Base-by-base conservation (phyloP, 805 yeast species). In the Metschnikowia lachancei region DNA sequence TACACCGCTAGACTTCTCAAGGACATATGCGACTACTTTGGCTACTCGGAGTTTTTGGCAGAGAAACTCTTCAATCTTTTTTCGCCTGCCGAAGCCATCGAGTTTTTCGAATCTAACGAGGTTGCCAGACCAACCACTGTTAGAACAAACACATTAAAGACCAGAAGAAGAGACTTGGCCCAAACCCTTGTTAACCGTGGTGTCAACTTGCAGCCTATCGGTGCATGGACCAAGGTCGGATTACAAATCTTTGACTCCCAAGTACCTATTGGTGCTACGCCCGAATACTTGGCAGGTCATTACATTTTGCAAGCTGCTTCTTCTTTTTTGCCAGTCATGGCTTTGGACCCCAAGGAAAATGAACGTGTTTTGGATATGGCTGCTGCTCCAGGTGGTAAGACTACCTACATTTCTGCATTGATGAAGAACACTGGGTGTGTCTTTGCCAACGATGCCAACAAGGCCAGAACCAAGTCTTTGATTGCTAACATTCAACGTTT, bases 181-280 rank as follows among this genome's bases (percentile, higher is more conserved):
- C 98, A 94, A 68, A 82, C 94, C 13, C 77, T 94, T 52, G 96
- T 92, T 46, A 92, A 92, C 69, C 83, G 97, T 61, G 99, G 99
- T 65, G 99, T 92, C 52, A 94, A 94, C 64, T 76, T 94, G 58
- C 97, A 94, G 69, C 98, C 98, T 37, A 89, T 94, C 58, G 98
- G 98, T 41, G 74, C 87, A 35, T 94, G 99, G 99, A 90, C 98
- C 19, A 94, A 94, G 69, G 98, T 94, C 42, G 99, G 99, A 52
- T 75, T 94, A 55, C 99, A 94, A 69, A 84, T 94, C 43, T 94
- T 92, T 65, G 99, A 94, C 64, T 91, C 98, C 19, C 98, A 91
- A 67, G 98, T 94, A n/a, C 99, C 99, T 36, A 87, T 94, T 57
- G 99, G 99, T 68, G 99, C 99, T 37, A 94, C 99, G 8, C 99